Base-by-base conservation (phyloP, 306 rosid genomes). In the Cercis canadensis region DNA sequence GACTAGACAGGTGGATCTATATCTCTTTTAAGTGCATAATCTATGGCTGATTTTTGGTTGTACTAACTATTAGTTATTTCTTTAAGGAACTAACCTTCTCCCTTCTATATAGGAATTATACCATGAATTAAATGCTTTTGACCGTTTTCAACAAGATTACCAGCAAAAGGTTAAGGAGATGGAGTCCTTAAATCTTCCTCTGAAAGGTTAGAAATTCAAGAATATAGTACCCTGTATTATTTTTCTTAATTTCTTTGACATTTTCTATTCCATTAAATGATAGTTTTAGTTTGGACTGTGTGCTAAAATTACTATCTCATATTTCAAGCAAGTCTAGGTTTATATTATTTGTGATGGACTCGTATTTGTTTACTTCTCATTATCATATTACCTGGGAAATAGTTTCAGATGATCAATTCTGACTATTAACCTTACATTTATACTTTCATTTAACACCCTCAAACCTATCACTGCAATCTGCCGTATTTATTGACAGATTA, bases 61-160 rank as follows among this genome's bases (percentile, higher is more conserved):
- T n/a, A n/a, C 17, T 24, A 24, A 24, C 29, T 24, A 24, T 24
- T 24, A 24, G 29, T 24, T 24, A 24, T 24, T 1, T 3, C 29
- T 24, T 24, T 65, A 54, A 73, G 71, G 67, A 67, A 69, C 77
- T 63, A 58, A 72, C 64, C 72, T 68, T 63, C 13, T 56, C 33
- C 15, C 32, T 32, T 36, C 37, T 59, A 33, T 71, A 69, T 76
- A 95, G 97, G 99, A 95, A 79, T 77, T 95, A 67, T 95, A 95
- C 77, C 96, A 83, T 46, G 96, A 89, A 72, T 69, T 89, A 64
- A 87, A 66, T 78, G 85, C 90, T 63, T 76, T 75, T 65, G 96
- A 89, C 37, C 92, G 90, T 59, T 85, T 89, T 82, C 90, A 95
- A 78, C 99, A 95, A 83, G 97, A 91, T 81, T 89, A 87, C 78